A percentile compares a stretch with the other conserved stretches of the same genome.
Conservation (phyloP, 306 rosid species). For the Echinosophora koreensis region DNA sequence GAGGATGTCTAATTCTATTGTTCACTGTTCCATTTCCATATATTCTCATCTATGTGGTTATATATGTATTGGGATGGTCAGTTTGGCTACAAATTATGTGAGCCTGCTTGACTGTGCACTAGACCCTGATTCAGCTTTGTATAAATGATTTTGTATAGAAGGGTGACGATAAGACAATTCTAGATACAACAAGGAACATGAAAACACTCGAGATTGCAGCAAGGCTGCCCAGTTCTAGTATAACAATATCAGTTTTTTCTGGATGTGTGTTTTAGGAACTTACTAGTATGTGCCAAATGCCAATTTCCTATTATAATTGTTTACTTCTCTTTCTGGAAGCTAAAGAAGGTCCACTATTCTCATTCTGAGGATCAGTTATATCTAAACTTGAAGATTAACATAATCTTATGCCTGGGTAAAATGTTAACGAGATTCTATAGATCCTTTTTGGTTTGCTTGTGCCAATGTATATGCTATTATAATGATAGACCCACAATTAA, state of each 20-base stretch:
- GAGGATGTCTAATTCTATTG: neutral
- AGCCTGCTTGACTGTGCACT: conserved; percentile 9
- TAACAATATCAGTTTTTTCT: neutral
- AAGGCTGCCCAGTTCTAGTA: neutral
- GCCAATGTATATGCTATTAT: neutral
- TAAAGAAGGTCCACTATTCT: conserved; percentile 4
- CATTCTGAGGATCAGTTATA: conserved; percentile 2
- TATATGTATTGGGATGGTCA: conserved; percentile 6
- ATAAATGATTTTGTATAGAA: neutral
- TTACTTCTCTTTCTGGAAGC: neutral
- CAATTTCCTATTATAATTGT: neutral
- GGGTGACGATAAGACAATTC: conserved; percentile 19
- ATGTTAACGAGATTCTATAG: neutral
- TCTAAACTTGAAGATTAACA: neutral
- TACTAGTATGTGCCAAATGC: conserved; percentile 19
- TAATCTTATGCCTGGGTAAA: neutral
- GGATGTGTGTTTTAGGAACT: conserved; percentile 18
- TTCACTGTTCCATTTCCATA: neutral
- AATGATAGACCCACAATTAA: no score
- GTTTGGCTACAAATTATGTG: neutral
- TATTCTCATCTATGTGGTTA: conserved; percentile 1
- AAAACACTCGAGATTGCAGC: neutral
- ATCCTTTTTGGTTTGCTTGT: neutral
- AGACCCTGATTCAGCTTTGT: neutral
- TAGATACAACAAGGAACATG: conserved; percentile 5